Base-by-base conservation (phyloP, 1,284 basidiomycete species). In the Xerocomus nothofagi region DNA sequence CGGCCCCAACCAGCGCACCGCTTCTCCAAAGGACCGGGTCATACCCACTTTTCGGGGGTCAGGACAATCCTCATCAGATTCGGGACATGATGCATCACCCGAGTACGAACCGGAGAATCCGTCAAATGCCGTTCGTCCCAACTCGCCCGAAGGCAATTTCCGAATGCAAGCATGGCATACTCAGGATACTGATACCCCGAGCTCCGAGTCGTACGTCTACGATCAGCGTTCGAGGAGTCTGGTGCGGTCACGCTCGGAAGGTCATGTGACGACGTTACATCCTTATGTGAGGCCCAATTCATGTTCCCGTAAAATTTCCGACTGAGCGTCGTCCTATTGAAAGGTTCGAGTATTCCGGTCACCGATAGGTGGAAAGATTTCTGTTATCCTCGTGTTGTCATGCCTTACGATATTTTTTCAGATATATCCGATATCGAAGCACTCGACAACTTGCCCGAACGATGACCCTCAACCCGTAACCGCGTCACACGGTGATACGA, bases 171-270 rank as follows among this genome's bases (percentile, higher is more conserved):
- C 50, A 14, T 59, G 65, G 59, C 54, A 41, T 8, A 14, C 44
- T 6, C 51, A 51, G 11, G 57, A 49, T 4, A 31, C 2, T 21
- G 67, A 60, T 38, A 43, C 51, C 9, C 54, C 48, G 3, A 57
- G 44, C 29, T 39, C 51, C n/a, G 62, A 62, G 44, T 48, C 63
- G 5, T 69, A 61, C n/a, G 39, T 67, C 29, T 69, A 68, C 24
- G 67, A 67, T 27, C 53, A 42, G 17, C 61, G 45, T 21, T 65
- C 60, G n/a, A 50, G 68, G 47, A 44, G 53, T 37, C 53, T 68
- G 2, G 60, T 70, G n/a, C 54, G 65, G 33, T 54, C 68, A 17
- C 65, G 61, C 21, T 67, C 65, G 2, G 65, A 67, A 18, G 67
- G 68, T 7, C 53, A 63, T 37, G 47, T 32, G 6, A 48, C 53